Evolutionary conservation across 441 rosid genomes (phyloP), one percentile per base, ranked within the genome.

Genomic region (Adansonia madagascariensis): DNA sequence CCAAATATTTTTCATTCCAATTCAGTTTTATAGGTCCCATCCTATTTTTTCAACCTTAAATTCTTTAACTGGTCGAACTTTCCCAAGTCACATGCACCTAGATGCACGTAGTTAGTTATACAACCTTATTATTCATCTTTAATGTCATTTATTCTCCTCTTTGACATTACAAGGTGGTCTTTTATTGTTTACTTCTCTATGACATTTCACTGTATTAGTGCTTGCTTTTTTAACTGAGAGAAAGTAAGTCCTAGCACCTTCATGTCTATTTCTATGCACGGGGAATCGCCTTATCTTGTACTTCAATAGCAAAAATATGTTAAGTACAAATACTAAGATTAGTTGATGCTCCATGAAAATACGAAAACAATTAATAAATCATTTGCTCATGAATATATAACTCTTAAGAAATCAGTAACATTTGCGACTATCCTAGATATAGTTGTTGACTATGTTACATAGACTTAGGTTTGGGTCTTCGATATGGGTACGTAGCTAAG

Each of bases 261-360:
- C 31, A 43, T 41, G 71, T 66, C 50, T 65, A 47, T 43, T 66
- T 22, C 53, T 47, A 43, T 66, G 27, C 39, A 67, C 17, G 72
- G 31, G 17, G 53, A 1, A 66, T 35, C 71, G 0, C 55, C 72
- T 46, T 20, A 67, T 49, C 31, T 10, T 11, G 69, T 4, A 43
- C 52, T 17, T 66, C 53, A 46, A 11, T 6, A 10, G 35, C 35
- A 67, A 43, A 43, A 41, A 44, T 44, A 67, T 43, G 12, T 46
- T 14, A 20, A 46, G 72, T 57, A 57, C 17, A 68, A 67, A 22
- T 46, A 68, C 5, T 22, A 27, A 27, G 31, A 27, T 27, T 27
- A 27, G 31, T 1, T 27, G 31, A 27, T 27, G 31, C 31, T 27
- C 31, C 31, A 27, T 27, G 31, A 27, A 27, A 27, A 27, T 27